Evolutionary conservation across 163 green algal genomes (phyloP).

Genomic region (Scenedesmus sp.): DNA sequence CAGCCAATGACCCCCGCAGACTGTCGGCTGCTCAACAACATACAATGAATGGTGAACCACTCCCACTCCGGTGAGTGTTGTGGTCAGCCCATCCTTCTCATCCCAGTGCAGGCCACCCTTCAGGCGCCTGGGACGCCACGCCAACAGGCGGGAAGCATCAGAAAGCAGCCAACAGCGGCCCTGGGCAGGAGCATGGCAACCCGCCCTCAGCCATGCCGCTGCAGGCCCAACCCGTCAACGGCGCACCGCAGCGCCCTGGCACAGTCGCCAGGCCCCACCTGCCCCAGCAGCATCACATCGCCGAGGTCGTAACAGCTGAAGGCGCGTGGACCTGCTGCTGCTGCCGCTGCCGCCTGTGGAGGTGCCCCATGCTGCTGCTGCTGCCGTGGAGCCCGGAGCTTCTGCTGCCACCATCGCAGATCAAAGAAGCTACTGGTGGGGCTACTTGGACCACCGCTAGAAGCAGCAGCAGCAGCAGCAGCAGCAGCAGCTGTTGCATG

Average conservation of each 20-base stretch:
- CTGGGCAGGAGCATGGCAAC: too few relatives aligned
- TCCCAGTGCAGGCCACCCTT: too few relatives aligned
- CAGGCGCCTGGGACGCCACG: too few relatives aligned
- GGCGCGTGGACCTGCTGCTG: background rate
- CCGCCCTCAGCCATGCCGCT: background rate
- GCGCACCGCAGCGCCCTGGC: background rate
- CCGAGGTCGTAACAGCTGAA: background rate
- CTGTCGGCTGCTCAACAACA: too few relatives aligned
- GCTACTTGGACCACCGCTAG: background rate
- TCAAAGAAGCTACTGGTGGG: conserved; percentile 1
- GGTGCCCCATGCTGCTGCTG: conserved; percentile 19
- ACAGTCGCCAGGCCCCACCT: background rate
- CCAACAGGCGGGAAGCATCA: too few relatives aligned
- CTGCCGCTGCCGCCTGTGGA: background rate
- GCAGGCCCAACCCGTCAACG: background rate
- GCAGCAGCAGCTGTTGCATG: conserved; percentile 1
- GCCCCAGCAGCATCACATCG: conserved; percentile 36
- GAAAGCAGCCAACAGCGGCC: too few relatives aligned
- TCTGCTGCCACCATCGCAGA: conserved; percentile 1
- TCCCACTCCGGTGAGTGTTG: too few relatives aligned
- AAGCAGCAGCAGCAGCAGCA: background rate
- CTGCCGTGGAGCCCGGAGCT: background rate
- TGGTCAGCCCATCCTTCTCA: too few relatives aligned
- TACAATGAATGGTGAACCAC: too few relatives aligned
- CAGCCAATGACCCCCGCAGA: too few relatives aligned